Evolutionary conservation across 2,329 filamentous ascomycete species (phyloP), one percentile per base, ranked within the genome.

Genomic region (Penicillium sp.): DNA sequence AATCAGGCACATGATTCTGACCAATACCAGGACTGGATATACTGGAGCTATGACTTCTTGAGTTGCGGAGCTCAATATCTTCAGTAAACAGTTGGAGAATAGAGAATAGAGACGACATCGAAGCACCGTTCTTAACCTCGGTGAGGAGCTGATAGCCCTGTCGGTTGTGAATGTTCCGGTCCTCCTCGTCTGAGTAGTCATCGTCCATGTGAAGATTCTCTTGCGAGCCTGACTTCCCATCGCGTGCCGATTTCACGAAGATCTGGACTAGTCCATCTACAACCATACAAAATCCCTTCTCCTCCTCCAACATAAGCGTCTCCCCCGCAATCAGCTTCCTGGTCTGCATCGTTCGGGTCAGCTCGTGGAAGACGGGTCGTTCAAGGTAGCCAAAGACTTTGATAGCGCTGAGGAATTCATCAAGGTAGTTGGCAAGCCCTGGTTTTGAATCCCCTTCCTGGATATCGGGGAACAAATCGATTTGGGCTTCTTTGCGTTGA

Each of bases 311-410:
- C 62, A 97, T 86, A 65, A 99, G 80, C 0, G 94, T 99, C 75
- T 99, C 94, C 30, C 94, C 94, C 5, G 94, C 93, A 67, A 97
- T 95, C 47, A 99, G 81, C 75, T 97, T 97, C 65, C 91, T 83
- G 19, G 95, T 99, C 77, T 99, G 94, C 94, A 99, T 99, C 56
- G 92, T 97, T 57, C 94, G 83, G 0, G 94, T 99, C 65, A 99
- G 83, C 75, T 99, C 94, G 69, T 99, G 95, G 69, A 99, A 99
- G 40, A 99, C 94, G 0, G 94, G 91, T 26, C 94, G 86, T 72
- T 99, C 94, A 41, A 99, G 80, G 69, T 97, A 99, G 9, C 94
- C 94, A 75, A 99, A 99, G 55, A 99, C 94, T 75, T 97, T 99
- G 78, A 99, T 99, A 30, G 95, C 94, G 70, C 92, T 97, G 22